Evolutionary conservation across 2,329 filamentous ascomycete species (phyloP).

Genomic region (Fusarium irregulare): DNA sequence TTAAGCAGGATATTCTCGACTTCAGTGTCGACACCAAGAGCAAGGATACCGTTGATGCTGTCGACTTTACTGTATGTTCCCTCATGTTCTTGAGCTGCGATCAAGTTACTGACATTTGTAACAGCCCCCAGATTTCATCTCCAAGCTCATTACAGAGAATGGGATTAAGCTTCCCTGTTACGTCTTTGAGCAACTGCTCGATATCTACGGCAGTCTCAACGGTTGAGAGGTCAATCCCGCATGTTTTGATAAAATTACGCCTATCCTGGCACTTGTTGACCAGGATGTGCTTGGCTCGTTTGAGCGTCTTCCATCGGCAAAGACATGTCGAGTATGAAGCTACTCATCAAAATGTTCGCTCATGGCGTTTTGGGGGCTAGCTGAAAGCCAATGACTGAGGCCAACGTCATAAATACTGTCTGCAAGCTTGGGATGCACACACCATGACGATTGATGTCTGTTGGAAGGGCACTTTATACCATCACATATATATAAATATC

Average conservation of each 20-base stretch:
- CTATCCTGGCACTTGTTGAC: constrained; percentile 3
- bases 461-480: constrained; percentile 7
- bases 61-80: constrained; percentile 75
- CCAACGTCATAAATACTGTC: background rate
- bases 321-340: background rate
- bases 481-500: constrained; percentile 4
- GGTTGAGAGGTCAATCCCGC: constrained; percentile 40
- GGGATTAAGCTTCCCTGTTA: constrained; percentile 77
- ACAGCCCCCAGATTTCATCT: constrained; percentile 74
- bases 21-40: constrained; percentile 69
- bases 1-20: constrained; percentile 81
- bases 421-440: constrained; percentile 5
- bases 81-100: background rate
- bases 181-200: constrained; percentile 76
- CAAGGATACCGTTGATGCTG: constrained; percentile 64
- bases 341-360: constrained; percentile 3
- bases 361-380: constrained; percentile 3
- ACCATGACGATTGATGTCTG: background rate
- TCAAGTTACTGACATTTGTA: background rate
- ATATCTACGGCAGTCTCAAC: constrained; percentile 64
- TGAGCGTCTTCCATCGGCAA: background rate
- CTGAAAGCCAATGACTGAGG: background rate
- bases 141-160: constrained; percentile 80
- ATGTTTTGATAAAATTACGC: constrained; percentile 22
- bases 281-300: background rate